Base-by-base conservation (phyloP, 371 early-diverging fungal species). In the Vairimorpha ceranae region DNA sequence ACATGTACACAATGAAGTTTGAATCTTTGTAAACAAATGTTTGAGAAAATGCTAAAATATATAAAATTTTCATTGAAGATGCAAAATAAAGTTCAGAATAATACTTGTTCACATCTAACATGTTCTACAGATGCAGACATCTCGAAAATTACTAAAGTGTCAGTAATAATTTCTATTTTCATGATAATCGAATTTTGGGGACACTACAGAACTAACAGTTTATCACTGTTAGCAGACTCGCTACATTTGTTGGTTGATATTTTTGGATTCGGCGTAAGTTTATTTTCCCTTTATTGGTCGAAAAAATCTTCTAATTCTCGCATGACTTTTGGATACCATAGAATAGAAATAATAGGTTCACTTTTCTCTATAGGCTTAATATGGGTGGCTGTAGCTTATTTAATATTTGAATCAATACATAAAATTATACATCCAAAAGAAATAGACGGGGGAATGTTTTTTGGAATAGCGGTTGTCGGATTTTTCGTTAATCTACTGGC, bases 341-440 rank as follows among this genome's bases (percentile, higher is more conserved):
- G 92, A 38, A 89, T 89, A 41, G 91, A 92, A 80, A 90, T 91
- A 30, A 81, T 92, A 46, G 92, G 91, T 15, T 91, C 91, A 0
- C 76, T 91, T 29, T 73, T 87, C 41, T 91, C 91, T 0, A 87
- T 90, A 17, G 81, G 89, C 41, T 84, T 90, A 27, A 91, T 92
- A 59, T 92, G 91, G 90, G 83, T 87, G 19, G 78, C 91, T 65
- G 90, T 91, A 0, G 87, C 85, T 29, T 84, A 85, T 71, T 77
- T 92, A 68, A 85, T 90, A 4, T 78, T 84, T 61, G 91, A 91
- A 84, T 91, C 91, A 7, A 79, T 88, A 60, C 86, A 89, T 35
- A 87, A 91, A 27, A 75, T 90, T 43, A 75, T 80, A 65, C 83
- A 87, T 72, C 93, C 93, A 29, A 75, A 83, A 65, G 82, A 85